These are phyloP conservation scores for Trichoderma lentiforme DNA, from an alignment of 2,329 filamentous ascomycete genomes.

Conservation along the genomic window DNA sequence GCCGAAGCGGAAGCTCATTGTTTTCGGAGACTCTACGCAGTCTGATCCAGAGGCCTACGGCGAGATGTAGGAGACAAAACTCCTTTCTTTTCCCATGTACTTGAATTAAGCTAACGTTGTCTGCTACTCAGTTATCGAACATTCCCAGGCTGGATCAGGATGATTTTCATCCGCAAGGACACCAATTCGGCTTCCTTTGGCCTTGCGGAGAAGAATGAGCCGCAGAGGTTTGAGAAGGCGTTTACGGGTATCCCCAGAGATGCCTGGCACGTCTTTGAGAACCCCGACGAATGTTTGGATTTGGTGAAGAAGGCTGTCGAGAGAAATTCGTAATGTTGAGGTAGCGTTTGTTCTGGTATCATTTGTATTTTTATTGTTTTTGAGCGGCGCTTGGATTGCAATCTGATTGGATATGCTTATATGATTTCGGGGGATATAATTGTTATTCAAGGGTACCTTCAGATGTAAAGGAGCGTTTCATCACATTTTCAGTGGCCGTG, in stretches of 20 bases:
- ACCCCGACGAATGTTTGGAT: slow-evolving; percentile 61
- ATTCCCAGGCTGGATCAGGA: slow-evolving; percentile 71
- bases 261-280: slow-evolving; percentile 79
- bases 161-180: slow-evolving; percentile 84
- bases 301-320: slow-evolving; percentile 30
- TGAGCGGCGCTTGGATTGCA: not conserved
- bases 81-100: not conserved
- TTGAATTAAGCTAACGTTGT: not conserved
- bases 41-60: slow-evolving; percentile 88
- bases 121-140: slow-evolving; percentile 49
- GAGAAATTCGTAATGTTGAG: not conserved
- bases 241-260: slow-evolving; percentile 70
- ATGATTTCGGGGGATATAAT: not conserved
- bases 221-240: slow-evolving; percentile 74
- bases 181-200: slow-evolving; percentile 66
- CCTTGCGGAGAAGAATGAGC: slow-evolving; percentile 71
- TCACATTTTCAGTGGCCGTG: not conserved
- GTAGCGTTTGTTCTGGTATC: not conserved
- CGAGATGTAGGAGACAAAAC: slow-evolving; percentile 56
- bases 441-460: not conserved
- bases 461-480: not conserved
- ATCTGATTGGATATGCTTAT: not conserved
- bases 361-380: not conserved
- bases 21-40: slow-evolving; percentile 88
- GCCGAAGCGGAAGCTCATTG: slow-evolving; percentile 73